These are phyloP conservation scores for Cyphellophora europaea DNA, from an alignment of 2,329 filamentous ascomycete genomes.

Conservation along the genomic window DNA sequence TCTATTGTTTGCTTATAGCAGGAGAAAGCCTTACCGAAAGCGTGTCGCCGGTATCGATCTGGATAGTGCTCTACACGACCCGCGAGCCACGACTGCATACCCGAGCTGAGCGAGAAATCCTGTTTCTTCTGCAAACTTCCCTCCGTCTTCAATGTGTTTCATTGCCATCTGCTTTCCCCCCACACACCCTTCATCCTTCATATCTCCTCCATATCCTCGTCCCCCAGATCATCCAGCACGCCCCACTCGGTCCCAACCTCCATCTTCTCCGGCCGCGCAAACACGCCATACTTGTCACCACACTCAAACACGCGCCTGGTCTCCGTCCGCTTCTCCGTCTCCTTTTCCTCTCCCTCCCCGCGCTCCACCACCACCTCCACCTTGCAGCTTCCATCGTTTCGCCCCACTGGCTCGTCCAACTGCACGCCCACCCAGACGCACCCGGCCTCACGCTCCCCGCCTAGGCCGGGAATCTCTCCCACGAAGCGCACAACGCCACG, in stretches of 20 bases:
- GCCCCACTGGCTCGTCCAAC: slow-evolving; percentile 56
- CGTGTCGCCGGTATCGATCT: too few species aligned
- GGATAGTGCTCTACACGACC: too few species aligned
- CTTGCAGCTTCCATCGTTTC: slow-evolving; percentile 49
- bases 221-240: slow-evolving; percentile 42
- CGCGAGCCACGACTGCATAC: too few species aligned
- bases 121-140: too few species aligned
- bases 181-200: too few species aligned
- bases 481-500: slow-evolving; percentile 48
- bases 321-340: slow-evolving; percentile 8
- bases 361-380: slow-evolving; percentile 29
- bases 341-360: slow-evolving; percentile 5
- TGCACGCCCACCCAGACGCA: slow-evolving; percentile 28
- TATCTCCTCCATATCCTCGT: slow-evolving; percentile 48
- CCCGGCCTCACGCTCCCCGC: slow-evolving; percentile 15
- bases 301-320: slow-evolving; percentile 45
- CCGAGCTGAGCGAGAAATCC: too few species aligned
- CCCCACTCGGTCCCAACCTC: slow-evolving; percentile 50
- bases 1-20: too few species aligned
- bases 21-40: too few species aligned
- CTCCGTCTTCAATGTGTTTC: too few species aligned
- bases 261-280: slow-evolving; percentile 53
- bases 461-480: slow-evolving; percentile 23
- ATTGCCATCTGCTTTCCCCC: too few species aligned
- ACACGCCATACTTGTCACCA: slow-evolving; percentile 45